Evolutionary conservation across 371 early-diverging fungal species (phyloP).

Genomic region (Mucor piriformis): DNA sequence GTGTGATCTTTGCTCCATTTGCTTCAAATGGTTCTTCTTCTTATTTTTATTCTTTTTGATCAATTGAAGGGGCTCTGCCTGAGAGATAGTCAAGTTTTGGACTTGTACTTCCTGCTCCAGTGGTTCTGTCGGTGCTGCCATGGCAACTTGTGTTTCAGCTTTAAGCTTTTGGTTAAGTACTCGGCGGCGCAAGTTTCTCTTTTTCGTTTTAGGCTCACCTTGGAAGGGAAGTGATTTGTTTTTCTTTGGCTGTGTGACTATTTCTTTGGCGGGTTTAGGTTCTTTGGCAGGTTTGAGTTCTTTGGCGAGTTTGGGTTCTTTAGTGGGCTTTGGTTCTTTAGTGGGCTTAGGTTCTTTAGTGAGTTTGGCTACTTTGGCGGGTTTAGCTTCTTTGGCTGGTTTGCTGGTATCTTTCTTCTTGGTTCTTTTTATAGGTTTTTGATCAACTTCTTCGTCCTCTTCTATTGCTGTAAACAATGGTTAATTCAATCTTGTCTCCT

Average conservation of each 20-base stretch:
- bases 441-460: too few species aligned
- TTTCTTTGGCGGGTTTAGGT: background rate
- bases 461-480: too few species aligned
- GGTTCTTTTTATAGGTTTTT: too few species aligned
- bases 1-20: constrained; percentile 2
- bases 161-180: background rate
- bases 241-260: background rate
- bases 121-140: too few species aligned
- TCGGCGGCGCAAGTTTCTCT: constrained; percentile 10
- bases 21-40: constrained; percentile 21
- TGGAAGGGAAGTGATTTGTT: constrained; percentile 9
- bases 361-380: too few species aligned
- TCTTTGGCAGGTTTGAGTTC: background rate
- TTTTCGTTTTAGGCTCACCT: constrained; percentile 1
- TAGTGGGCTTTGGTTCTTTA: too few species aligned
- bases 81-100: background rate
- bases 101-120: background rate
- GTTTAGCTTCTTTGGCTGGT: too few species aligned
- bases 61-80: background rate
- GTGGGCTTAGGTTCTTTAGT: background rate
- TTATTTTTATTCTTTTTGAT: constrained; percentile 26
- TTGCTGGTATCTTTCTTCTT: too few species aligned
- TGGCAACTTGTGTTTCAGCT: background rate
- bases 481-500: too few species aligned
- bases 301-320: too few species aligned